phyloP scores from a whole-genome alignment of 1,284 basidiomycete genomes.

The Kalmanozyma brasiliensis region DNA sequence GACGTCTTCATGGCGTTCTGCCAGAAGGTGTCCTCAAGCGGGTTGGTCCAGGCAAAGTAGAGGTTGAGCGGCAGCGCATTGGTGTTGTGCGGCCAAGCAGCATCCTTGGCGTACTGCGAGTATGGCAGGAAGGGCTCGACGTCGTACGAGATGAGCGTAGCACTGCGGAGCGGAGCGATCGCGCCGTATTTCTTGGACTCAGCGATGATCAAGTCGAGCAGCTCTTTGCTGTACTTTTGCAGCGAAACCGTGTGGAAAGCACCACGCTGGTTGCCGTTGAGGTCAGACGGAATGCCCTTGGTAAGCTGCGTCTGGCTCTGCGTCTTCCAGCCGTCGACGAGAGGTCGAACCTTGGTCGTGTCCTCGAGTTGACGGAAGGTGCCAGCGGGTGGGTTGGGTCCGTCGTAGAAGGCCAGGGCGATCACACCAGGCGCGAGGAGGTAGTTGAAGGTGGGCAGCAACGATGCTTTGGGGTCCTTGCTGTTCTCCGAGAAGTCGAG shows the following conservation, averaged over 20 bases:
- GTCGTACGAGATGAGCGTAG: conserved; percentile 52
- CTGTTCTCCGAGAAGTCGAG: conserved; percentile 46
- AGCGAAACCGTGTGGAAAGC: conserved; percentile 54
- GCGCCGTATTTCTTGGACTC: conserved; percentile 41
- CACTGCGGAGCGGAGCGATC: conserved; percentile 29
- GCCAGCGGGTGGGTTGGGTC: conserved; percentile 22
- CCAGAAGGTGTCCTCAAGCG: conserved; percentile 50
- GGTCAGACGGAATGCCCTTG: conserved; percentile 35
- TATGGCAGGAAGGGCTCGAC: conserved; percentile 57
- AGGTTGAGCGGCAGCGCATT: conserved; percentile 56
- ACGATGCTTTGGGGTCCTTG: conserved; percentile 52
- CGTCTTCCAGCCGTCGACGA: conserved; percentile 51
- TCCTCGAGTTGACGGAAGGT: conserved; percentile 33
- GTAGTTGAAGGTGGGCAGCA: conserved; percentile 54
- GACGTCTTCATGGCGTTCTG: conserved; percentile 34
- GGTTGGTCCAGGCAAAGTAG: conserved; percentile 55
- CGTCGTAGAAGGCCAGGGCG: conserved; percentile 54
- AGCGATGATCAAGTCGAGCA: conserved; percentile 50
- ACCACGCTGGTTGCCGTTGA: conserved; percentile 40
- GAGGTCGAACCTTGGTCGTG: conserved; percentile 6
- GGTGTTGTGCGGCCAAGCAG: conserved; percentile 50
- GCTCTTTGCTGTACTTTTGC: conserved; percentile 36
- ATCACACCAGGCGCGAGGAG: conserved; percentile 41
- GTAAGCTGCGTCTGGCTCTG: conserved; percentile 39
- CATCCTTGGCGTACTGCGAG: conserved; percentile 34